Evolutionary conservation across 169 alveolate species (phyloP), one percentile per base, ranked within the genome.

Genomic region (Cryptosporidium ubiquitum): DNA sequence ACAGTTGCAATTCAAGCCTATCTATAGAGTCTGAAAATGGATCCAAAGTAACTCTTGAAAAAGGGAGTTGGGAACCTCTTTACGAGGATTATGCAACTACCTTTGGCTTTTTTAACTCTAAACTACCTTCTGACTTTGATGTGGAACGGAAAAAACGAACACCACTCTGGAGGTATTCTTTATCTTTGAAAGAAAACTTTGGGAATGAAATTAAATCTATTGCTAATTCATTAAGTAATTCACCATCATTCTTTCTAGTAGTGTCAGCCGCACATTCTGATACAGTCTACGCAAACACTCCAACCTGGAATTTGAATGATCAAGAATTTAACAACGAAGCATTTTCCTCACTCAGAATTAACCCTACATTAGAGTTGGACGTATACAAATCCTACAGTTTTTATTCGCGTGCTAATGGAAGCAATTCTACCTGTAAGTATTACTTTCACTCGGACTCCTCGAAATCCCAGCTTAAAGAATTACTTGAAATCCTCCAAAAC

Each of bases 21-120:
- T 20, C 26, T n/a, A 7, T 79, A 33, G 61, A 39, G n/a, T n/a
- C 40, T 26, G 71, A 60, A 14, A n/a, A 42, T 29, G 58, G 52
- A 0, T 31, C 61, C 23, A n/a, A 0, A 23, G 10, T 55, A 16
- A 39, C 70, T n/a, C 42, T 73, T n/a, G 39, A 51, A 29, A 49
- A 73, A 23, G 85, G 85, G 5, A 73, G 23, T 37, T 73, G 85
- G 85, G 68, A 51, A 12, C 85, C 85, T 12, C 23, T 73, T 26
- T 73, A 73, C 20, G 69, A 70, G 26, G 84, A 70, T 14, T 47
- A 47, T 51, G 51, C 61, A 55, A 35, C 23, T 44, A 44, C 20
- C 9, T 47, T 10, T 7, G 39, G 39, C 39, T 73, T 73, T 33
- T 18, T 31, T 33, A 73, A 73, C 39, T 33, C 61, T 16, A 31